These are phyloP conservation scores for Dryas drummondii DNA, from an alignment of 306 rosid species.

Conservation along the genomic window DNA sequence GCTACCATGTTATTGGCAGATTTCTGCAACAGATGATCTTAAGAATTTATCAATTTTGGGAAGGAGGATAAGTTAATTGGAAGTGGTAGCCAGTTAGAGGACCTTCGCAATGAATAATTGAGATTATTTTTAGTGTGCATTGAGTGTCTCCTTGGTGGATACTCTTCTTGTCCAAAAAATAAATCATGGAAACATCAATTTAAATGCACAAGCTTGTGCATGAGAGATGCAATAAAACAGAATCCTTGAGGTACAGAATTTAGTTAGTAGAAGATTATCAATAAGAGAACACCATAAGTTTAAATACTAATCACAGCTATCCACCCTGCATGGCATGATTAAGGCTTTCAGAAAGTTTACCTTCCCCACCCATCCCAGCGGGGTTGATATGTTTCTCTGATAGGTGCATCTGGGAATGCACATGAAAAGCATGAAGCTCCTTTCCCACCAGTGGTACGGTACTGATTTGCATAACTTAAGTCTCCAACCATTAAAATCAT, in stretches of 20 bases:
- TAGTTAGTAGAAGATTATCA: not conserved
- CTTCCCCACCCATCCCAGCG: constrained; percentile 99
- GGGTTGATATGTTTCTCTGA: constrained; percentile 90
- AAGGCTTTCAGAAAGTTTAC: constrained; percentile 37
- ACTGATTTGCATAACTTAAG: constrained; percentile 77
- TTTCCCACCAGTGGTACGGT: constrained; percentile 85
- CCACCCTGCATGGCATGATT: no score
- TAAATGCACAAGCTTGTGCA: not conserved
- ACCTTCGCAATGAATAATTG: no score
- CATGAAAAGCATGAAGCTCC: constrained; percentile 82
- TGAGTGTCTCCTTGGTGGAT: no score
- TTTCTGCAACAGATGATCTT: not conserved
- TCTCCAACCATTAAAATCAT: constrained; percentile 82
- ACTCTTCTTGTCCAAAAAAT: no score
- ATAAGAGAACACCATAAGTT: not conserved
- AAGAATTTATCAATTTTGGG: no score
- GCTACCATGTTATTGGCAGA: not conserved
- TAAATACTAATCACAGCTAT: not conserved
- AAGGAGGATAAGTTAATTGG: no score
- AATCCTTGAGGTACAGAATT: not conserved
- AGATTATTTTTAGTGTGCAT: no score
- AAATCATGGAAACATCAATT: no score
- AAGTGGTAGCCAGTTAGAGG: no score
- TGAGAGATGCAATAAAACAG: not conserved
- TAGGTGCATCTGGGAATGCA: constrained; percentile 83